phyloP scores from a whole-genome alignment of 495 filamentous ascomycete genomes.

The Daldinia decipiens region DNA sequence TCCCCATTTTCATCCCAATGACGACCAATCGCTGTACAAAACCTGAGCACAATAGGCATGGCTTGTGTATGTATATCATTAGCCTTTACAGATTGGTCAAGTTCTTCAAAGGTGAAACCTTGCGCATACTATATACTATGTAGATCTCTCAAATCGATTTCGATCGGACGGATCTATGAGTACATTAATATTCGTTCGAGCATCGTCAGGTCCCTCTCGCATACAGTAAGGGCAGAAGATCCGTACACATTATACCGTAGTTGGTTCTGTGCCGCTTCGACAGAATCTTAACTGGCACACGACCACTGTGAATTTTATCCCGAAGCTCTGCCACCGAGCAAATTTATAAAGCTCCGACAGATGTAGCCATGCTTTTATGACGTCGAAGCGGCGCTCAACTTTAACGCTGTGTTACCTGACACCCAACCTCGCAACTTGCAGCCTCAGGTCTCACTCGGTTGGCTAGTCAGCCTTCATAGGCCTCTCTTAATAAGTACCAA shows the following conservation, averaged over 20 bases:
- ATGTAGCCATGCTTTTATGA: constrained; percentile 27
- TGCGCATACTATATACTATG: too few species aligned
- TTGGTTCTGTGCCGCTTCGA: background rate
- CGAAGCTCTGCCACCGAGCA: constrained; percentile 28
- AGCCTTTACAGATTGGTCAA: constrained; percentile 15
- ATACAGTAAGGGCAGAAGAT: background rate
- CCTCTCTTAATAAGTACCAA: background rate
- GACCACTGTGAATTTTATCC: constrained; percentile 17
- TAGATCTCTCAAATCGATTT: constrained; percentile 1
- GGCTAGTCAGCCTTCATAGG: constrained; percentile 1
- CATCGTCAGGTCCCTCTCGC: background rate
- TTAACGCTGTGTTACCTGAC: constrained; percentile 1
- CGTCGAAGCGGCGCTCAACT: background rate
- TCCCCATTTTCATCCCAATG: background rate
- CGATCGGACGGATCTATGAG: background rate
- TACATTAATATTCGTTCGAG: constrained; percentile 1
- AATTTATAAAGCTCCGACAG: constrained; percentile 10
- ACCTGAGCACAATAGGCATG: constrained; percentile 9
- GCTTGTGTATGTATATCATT: constrained; percentile 21
- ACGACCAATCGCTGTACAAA: constrained; percentile 14
- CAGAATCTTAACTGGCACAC: constrained; percentile 11
- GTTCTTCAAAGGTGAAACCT: constrained; percentile 13
- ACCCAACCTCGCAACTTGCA: background rate
- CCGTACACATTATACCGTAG: background rate
- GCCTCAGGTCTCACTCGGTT: background rate